Evolutionary conservation across 345 rosid genomes (phyloP).

Genomic region (Pseudoturritis turrita): DNA sequence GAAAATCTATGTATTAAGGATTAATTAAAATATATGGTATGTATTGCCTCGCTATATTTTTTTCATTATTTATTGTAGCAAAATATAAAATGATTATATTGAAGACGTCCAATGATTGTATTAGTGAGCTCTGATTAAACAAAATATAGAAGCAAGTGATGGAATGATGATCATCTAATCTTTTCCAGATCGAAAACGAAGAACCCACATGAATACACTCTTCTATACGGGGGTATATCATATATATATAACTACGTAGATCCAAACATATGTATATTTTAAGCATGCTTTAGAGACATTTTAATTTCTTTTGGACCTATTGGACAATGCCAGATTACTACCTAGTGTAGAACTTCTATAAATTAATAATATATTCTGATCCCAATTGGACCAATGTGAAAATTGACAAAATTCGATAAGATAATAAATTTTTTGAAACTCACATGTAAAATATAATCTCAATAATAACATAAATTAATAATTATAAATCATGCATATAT

Average conservation of each 20-base stretch:
- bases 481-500: too few species aligned
- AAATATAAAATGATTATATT: background rate
- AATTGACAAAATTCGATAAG: too few species aligned
- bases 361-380: too few species aligned
- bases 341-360: too few species aligned
- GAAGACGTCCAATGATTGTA: slow-evolving; percentile 3
- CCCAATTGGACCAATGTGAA: too few species aligned
- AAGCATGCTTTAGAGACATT: slow-evolving; percentile 20
- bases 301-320: slow-evolving; percentile 16
- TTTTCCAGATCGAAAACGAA: slow-evolving; percentile 30
- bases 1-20: too few species aligned
- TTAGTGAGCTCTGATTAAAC: slow-evolving; percentile 18
- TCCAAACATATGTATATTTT: background rate
- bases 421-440: too few species aligned
- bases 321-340: slow-evolving; percentile 23
- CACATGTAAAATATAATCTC: too few species aligned
- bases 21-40: too few species aligned
- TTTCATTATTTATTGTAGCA: background rate
- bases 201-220: slow-evolving; percentile 29
- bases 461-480: too few species aligned
- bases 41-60: too few species aligned
- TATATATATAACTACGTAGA: slow-evolving; percentile 19
- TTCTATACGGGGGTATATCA: background rate
- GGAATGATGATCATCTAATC: slow-evolving; percentile 24
- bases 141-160: slow-evolving; percentile 28